Conservation (phyloP, 1,139 yeast species). For the Waltiozyma sp. region DNA sequence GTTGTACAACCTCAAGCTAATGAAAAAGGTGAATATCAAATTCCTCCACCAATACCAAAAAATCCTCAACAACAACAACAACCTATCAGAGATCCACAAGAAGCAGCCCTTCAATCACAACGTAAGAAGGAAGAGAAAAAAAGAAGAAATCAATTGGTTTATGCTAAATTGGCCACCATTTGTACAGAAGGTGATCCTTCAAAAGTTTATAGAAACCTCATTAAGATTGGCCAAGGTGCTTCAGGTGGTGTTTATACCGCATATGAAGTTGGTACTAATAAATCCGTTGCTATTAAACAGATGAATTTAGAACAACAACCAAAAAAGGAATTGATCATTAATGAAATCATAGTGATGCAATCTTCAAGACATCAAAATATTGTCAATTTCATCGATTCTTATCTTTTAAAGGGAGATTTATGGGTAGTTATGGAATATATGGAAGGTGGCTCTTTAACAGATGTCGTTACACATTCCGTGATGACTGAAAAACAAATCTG, state of each 20-base stretch:
- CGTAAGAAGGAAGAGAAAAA: slow-evolving; percentile 68
- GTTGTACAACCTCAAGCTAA: background rate
- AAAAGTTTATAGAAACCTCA: slow-evolving; percentile 50
- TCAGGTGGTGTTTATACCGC: slow-evolving; percentile 97
- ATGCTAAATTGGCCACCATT: slow-evolving; percentile 60
- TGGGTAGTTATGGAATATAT: slow-evolving; percentile 98
- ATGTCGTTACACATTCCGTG: slow-evolving; percentile 87
- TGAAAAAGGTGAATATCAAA: background rate
- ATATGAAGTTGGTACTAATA: slow-evolving; percentile 47
- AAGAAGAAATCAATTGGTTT: slow-evolving; percentile 55
- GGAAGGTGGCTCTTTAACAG: slow-evolving; percentile 97
- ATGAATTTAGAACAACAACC: slow-evolving; percentile 93
- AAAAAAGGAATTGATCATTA: slow-evolving; percentile 85
- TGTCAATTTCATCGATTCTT: slow-evolving; percentile 86
- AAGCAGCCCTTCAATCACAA: too few relatives aligned
- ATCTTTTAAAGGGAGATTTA: slow-evolving; percentile 57
- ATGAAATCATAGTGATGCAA: slow-evolving; percentile 90
- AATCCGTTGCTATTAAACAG: slow-evolving; percentile 86
- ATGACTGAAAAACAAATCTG: slow-evolving; percentile 98
- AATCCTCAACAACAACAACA: slow-evolving; percentile 4
- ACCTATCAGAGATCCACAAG: slow-evolving; percentile 44
- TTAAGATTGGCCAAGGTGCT: slow-evolving; percentile 95
- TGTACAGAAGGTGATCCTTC: slow-evolving; percentile 90
- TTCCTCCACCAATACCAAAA: slow-evolving; percentile 9
- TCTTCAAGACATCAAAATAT: slow-evolving; percentile 85